phyloP scores from a whole-genome alignment of 352 stramenopile genomes.

The Pythium utonaiense region DNA sequence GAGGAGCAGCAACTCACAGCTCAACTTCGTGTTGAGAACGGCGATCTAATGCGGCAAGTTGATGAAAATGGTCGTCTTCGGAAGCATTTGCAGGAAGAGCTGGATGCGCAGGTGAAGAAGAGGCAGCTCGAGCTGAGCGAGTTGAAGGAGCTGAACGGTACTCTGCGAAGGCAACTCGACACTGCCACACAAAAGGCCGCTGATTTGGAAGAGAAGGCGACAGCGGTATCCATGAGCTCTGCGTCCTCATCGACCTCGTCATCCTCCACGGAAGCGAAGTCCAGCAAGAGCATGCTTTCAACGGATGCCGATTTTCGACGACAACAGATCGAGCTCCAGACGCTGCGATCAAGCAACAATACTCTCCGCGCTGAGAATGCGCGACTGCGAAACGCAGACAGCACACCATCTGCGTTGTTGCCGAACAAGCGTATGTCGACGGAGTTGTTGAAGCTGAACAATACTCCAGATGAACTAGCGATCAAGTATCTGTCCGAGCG shows the following conservation, averaged over 20 bases:
- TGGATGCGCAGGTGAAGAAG: constrained; percentile 35
- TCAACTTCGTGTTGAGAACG: constrained; percentile 45
- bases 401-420: constrained; percentile 24
- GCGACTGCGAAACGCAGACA: constrained; percentile 47
- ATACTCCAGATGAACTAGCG: constrained; percentile 62
- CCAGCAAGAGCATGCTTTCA: not conserved
- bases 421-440: constrained; percentile 58
- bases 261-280: constrained; percentile 4
- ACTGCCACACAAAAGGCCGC: constrained; percentile 40
- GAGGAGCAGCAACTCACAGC: constrained; percentile 36
- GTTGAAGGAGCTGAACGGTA: constrained; percentile 41
- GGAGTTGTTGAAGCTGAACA: constrained; percentile 65
- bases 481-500: constrained; percentile 88
- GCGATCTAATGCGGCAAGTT: constrained; percentile 32
- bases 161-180: constrained; percentile 52
- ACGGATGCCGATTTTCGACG: constrained; percentile 14
- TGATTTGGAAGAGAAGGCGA: constrained; percentile 39
- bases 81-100: constrained; percentile 10
- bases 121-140: constrained; percentile 56
- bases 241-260: constrained; percentile 9
- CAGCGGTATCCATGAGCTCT: constrained; percentile 31
- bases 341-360: constrained; percentile 44
- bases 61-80: constrained; percentile 14
- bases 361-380: constrained; percentile 58
- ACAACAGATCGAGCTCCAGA: constrained; percentile 49